Percentiles rank a stretch among this genome's conserved stretches.
Conservation (phyloP, 768 basidiomycete species). For the Tulasnella sp. region DNA sequence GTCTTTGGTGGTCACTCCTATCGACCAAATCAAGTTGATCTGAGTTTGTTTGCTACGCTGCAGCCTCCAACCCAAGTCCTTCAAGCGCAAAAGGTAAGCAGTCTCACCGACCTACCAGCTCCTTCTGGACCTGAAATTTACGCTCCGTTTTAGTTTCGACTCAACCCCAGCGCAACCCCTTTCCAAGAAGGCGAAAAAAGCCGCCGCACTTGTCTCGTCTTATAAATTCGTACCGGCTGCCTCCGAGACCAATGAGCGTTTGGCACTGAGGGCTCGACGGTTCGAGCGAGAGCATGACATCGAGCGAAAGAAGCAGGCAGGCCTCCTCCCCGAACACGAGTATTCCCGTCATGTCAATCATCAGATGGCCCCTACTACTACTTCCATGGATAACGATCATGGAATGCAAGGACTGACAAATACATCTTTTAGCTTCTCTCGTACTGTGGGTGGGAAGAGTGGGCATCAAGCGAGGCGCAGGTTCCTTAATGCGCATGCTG, state of each 20-base stretch:
- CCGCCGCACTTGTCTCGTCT: slow-evolving; percentile 13
- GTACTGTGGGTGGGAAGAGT: slow-evolving; percentile 20
- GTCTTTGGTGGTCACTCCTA: slow-evolving; percentile 11
- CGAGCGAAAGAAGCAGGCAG: slow-evolving; percentile 45
- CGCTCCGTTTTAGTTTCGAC: slow-evolving; percentile 15
- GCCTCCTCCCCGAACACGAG: slow-evolving; percentile 20
- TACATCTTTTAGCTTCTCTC: slow-evolving; percentile 6
- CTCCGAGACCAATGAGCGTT: slow-evolving; percentile 53
- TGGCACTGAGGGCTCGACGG: slow-evolving; percentile 69
- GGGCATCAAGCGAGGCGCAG: slow-evolving; percentile 57
- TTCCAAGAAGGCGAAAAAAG: slow-evolving; percentile 45
- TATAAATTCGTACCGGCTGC: neutral
- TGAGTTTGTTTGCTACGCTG: slow-evolving; percentile 51
- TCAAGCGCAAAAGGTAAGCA: slow-evolving; percentile 61
- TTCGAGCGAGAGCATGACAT: slow-evolving; percentile 87
- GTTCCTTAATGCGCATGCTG: slow-evolving; percentile 25
- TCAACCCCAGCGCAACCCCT: slow-evolving; percentile 38
- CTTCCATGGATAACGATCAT: slow-evolving; percentile 1
- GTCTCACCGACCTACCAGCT: neutral
- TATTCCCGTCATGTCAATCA: slow-evolving; percentile 19
- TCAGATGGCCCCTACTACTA: slow-evolving; percentile 2
- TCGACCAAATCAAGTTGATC: slow-evolving; percentile 14
- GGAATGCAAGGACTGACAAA: slow-evolving; percentile 22
- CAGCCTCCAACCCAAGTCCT: slow-evolving; percentile 31
- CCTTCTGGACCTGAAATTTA: slow-evolving; percentile 18